These are phyloP conservation scores for Aspergillus sp. DNA, from an alignment of 2,329 filamentous ascomycete genomes.

Conservation along the genomic window DNA sequence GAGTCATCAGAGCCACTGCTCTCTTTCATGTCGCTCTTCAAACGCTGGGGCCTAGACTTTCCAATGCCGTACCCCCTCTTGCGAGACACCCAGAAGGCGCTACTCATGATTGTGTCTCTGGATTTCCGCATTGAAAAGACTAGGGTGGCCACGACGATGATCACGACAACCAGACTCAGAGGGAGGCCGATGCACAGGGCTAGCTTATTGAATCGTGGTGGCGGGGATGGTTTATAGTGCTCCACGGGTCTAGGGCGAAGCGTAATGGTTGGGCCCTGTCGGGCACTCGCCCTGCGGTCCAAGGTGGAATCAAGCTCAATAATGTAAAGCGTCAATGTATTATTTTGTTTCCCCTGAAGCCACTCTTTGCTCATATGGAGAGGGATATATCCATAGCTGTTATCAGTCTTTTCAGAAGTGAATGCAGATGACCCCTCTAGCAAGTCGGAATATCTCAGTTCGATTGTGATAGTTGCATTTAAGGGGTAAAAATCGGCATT, in stretches of 20 bases:
- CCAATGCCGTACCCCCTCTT: constrained; percentile 38
- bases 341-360: constrained; percentile 37
- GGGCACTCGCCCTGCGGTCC: constrained; percentile 24
- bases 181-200: constrained; percentile 46
- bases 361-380: constrained; percentile 41
- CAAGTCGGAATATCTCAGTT: constrained; percentile 35
- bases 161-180: constrained; percentile 36
- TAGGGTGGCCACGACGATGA: constrained; percentile 37
- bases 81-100: constrained; percentile 32
- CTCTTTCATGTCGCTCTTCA: constrained; percentile 29
- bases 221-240: constrained; percentile 36
- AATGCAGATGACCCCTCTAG: constrained; percentile 35
- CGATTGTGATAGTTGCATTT: constrained; percentile 33
- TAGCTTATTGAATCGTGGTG: constrained; percentile 28
- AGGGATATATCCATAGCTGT: constrained; percentile 40
- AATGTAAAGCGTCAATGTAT: constrained; percentile 40
- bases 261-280: constrained; percentile 37
- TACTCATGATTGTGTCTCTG: constrained; percentile 37
- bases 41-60: constrained; percentile 36
- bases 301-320: constrained; percentile 30
- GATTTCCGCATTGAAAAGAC: constrained; percentile 44
- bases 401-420: constrained; percentile 35
- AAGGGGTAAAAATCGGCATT: constrained; percentile 32
- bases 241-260: constrained; percentile 33
- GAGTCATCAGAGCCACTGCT: constrained; percentile 31